A percentile compares a stretch with the other conserved stretches of the same genome.
phyloP scores from a whole-genome alignment of 2,329 filamentous ascomycete genomes.

The Huntiella moniliformis region DNA sequence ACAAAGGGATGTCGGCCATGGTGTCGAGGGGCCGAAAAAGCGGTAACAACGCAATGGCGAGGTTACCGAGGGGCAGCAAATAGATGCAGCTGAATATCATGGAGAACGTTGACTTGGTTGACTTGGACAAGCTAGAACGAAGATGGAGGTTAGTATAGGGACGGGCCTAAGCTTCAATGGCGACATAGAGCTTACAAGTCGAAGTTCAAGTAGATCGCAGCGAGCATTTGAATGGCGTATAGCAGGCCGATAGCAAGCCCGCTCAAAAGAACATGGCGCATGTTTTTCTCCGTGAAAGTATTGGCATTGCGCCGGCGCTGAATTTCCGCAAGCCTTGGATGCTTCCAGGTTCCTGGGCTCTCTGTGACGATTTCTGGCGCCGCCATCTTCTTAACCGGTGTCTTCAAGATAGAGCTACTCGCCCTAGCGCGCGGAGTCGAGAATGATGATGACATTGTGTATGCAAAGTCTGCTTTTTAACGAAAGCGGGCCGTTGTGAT shows the following conservation, averaged over 20 bases:
- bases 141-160: too few species aligned
- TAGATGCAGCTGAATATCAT: constrained; percentile 32
- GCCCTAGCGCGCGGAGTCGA: too few species aligned
- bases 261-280: constrained; percentile 53
- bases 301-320: constrained; percentile 58
- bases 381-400: constrained; percentile 25
- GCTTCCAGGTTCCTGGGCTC: constrained; percentile 69
- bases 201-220: constrained; percentile 20
- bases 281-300: constrained; percentile 61
- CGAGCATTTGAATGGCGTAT: constrained; percentile 20
- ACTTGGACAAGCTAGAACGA: constrained; percentile 3
- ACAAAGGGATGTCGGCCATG: constrained; percentile 75
- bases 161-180: background rate
- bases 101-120: constrained; percentile 9
- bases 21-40: constrained; percentile 54
- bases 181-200: constrained; percentile 20
- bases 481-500: too few species aligned
- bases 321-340: constrained; percentile 79
- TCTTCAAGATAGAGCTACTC: constrained; percentile 12
- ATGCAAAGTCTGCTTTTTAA: too few species aligned
- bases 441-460: too few species aligned
- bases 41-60: constrained; percentile 50
- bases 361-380: constrained; percentile 22
- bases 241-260: constrained; percentile 26
- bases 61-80: constrained; percentile 48